Conservation (phyloP, 2,329 filamentous ascomycete genomes). For the Phialophora macrospora region DNA sequence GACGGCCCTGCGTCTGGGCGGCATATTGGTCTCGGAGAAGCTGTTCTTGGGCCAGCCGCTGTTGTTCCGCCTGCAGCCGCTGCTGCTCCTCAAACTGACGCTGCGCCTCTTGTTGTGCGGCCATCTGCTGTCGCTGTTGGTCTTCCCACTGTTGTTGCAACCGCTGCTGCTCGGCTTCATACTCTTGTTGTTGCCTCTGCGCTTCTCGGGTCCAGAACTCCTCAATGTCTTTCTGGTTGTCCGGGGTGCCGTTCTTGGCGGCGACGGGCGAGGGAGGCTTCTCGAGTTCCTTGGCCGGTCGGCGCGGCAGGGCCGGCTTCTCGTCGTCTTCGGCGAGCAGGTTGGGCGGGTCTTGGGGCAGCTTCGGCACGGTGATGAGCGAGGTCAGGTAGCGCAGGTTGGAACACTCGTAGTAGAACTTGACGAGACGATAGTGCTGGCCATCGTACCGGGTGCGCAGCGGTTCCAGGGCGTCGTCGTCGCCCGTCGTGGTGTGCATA, state of each 20-base stretch:
- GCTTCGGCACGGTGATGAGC: conserved; percentile 92
- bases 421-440: conserved; percentile 93
- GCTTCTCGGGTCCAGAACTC: conserved; percentile 98
- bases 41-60: conserved; percentile 87
- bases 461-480: conserved; percentile 88
- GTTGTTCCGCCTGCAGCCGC: conserved; percentile 82
- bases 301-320: conserved; percentile 78
- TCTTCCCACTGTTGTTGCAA: conserved; percentile 86
- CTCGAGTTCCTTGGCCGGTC: conserved; percentile 73
- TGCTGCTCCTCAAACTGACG: conserved; percentile 97
- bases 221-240: conserved; percentile 84
- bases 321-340: conserved; percentile 83
- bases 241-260: conserved; percentile 67
- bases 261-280: conserved; percentile 70
- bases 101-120: conserved; percentile 82
- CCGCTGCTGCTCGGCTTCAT: conserved; percentile 89
- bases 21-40: conserved; percentile 85
- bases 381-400: conserved; percentile 96
- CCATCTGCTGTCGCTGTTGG: conserved; percentile 78
- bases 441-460: conserved; percentile 88
- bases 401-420: conserved; percentile 99
- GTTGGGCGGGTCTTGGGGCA: conserved; percentile 91
- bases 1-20: conserved; percentile 91
- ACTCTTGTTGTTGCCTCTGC: conserved; percentile 88
- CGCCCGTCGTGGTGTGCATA: conserved; percentile 94